phyloP scores from a whole-genome alignment of 1,284 basidiomycete species.

The Ceratobasidium sp. region DNA sequence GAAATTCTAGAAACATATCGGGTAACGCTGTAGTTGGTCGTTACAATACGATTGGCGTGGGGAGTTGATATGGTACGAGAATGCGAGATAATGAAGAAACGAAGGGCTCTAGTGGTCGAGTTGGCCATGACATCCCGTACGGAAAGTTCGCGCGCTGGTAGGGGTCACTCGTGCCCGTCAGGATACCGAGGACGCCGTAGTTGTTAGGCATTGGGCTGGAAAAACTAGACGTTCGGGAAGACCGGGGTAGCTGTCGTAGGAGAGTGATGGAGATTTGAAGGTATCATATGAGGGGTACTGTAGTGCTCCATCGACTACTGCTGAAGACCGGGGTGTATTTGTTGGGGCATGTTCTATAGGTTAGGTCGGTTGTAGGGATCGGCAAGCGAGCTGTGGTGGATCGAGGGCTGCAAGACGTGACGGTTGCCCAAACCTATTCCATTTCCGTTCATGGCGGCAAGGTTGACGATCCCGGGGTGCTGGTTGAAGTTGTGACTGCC shows the following conservation, averaged over 20 bases:
- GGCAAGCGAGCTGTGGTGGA: conserved; percentile 52
- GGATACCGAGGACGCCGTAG: too few species aligned
- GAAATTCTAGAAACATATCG: too few species aligned
- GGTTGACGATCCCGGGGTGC: conserved; percentile 63
- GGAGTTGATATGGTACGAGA: too few species aligned
- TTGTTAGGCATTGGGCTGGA: too few species aligned
- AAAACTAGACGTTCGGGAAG: too few species aligned
- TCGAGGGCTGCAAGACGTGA: conserved; percentile 8
- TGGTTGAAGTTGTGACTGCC: conserved; percentile 50
- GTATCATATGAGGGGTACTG: conserved; percentile 19
- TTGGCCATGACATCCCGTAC: too few species aligned
- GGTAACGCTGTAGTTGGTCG: too few species aligned
- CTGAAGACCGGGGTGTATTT: conserved; percentile 63
- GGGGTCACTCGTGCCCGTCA: too few species aligned
- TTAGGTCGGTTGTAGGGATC: conserved; percentile 67
- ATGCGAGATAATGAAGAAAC: too few species aligned
- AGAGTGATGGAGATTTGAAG: conserved; percentile 55
- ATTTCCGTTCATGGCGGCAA: conserved; percentile 58
- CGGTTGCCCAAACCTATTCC: conserved; percentile 54
- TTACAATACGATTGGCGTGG: too few species aligned
- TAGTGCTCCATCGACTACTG: conserved; percentile 42
- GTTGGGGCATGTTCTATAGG: conserved; percentile 54
- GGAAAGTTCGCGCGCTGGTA: too few species aligned
- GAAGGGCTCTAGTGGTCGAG: too few species aligned
- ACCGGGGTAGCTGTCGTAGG: conserved; percentile 63